Percentiles rank a stretch among this genome's conserved stretches.
phyloP scores from a whole-genome alignment of 352 stramenopile species.

The Globisporangium echinulatum region DNA sequence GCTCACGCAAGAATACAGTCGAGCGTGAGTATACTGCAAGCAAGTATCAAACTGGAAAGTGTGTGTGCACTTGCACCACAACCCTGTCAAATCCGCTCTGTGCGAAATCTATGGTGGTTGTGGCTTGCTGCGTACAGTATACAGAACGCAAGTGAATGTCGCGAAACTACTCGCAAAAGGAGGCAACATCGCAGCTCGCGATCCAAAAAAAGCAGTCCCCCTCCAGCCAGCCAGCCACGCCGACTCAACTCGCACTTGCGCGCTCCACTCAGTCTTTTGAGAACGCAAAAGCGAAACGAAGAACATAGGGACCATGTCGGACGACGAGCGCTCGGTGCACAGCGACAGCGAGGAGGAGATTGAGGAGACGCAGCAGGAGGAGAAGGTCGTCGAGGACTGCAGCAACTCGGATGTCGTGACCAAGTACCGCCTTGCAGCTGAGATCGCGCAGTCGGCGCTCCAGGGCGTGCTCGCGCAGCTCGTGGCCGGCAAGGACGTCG shows the following conservation, averaged over 20 bases:
- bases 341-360: slow-evolving; percentile 78
- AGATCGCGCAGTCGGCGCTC: slow-evolving; percentile 98
- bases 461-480: slow-evolving; percentile 94
- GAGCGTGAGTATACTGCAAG: background rate
- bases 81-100: background rate
- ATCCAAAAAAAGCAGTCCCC: background rate
- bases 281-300: no score
- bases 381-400: slow-evolving; percentile 76
- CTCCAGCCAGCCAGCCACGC: no score
- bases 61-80: background rate
- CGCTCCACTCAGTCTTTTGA: background rate
- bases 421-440: slow-evolving; percentile 97
- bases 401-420: slow-evolving; percentile 90
- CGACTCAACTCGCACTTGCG: background rate
- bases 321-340: slow-evolving; percentile 43
- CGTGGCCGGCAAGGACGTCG: slow-evolving; percentile 88
- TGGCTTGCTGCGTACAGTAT: background rate
- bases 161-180: background rate
- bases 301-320: slow-evolving; percentile 18
- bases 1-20: background rate
- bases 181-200: background rate
- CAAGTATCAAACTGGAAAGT: background rate
- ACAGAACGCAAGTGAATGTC: background rate
- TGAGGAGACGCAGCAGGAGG: slow-evolving; percentile 40
- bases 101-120: background rate